phyloP scores from a whole-genome alignment of 257 asterid genomes.

The Lavandula angustifolia region DNA sequence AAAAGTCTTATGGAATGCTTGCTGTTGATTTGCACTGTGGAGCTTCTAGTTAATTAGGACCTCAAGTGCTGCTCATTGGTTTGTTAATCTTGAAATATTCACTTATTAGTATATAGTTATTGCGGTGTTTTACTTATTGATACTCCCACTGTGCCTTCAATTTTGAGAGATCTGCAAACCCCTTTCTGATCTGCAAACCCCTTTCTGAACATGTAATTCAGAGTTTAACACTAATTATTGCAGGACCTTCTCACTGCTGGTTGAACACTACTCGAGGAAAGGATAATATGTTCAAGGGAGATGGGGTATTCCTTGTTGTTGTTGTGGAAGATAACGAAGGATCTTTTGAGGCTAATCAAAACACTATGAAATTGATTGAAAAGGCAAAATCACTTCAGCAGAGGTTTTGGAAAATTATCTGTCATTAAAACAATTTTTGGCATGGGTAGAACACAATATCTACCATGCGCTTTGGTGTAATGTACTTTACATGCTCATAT shows the following conservation, averaged over 20 bases:
- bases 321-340: constrained; percentile 49
- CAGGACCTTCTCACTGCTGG: constrained; percentile 83
- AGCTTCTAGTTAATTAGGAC: no score
- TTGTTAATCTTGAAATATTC: no score
- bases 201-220: constrained; percentile 19
- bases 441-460: constrained; percentile 24
- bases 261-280: constrained; percentile 44
- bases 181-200: no score
- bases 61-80: no score
- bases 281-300: constrained; percentile 49
- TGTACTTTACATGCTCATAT: constrained; percentile 25
- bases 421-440: no score
- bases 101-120: no score
- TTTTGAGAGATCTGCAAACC: not conserved
- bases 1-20: no score
- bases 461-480: constrained; percentile 15
- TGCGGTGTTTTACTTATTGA: no score
- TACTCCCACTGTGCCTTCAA: constrained; percentile 16
- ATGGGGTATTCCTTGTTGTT: constrained; percentile 55
- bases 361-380: constrained; percentile 47
- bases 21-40: no score
- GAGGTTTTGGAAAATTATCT: constrained; percentile 48
- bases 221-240: constrained; percentile 30
- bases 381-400: constrained; percentile 72
- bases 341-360: constrained; percentile 42